Evolutionary conservation across 2,329 filamentous ascomycete species (phyloP), one percentile per base, ranked within the genome.

Genomic region (Byssochlamys sp.): DNA sequence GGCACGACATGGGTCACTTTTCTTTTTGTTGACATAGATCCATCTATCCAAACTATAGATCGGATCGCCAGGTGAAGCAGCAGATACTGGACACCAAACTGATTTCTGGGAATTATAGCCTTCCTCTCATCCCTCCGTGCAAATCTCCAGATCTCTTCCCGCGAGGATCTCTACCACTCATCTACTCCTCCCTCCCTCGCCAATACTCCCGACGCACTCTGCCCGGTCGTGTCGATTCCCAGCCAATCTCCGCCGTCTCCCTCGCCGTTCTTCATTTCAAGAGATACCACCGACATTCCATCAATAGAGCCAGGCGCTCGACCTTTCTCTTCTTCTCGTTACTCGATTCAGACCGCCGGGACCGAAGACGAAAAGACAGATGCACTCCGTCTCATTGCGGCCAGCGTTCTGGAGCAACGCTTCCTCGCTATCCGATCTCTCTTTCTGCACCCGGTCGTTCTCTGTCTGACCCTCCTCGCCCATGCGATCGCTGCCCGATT

Each of bases 121-220:
- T 94, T 94, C 77, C 87, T 94, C 73, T 87, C 85, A 57, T 92
- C 90, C 65, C 80, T 94, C 14, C 85, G 88, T 64, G 88, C 88
- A 62, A 94, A 94, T 68, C 82, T 94, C 57, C 85, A 86, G 65
- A 84, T 92, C 58, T 45, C 39, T n/a, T 80, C 77, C 78, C 55
- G 75, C 60, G 68, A 67, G 56, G 71, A 71, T 26, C 65, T 68
- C 60, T 60, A 31, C 77, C 75, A 53, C 67, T 74, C 62, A 74
- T 73, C 61, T 75, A 71, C 62, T 76, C 60, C 70, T 66, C 39
- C 62, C 66, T 53, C 68, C 69, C 56, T 64, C 39, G 63, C 71
- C 52, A 61, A 62, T 58, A 63, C 63, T 57, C 61, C 59, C 58
- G 58, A 60, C 55, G 48, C 57, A 59, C 58, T 27, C 55, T 60